These are phyloP conservation scores for Nannochloris sp. DNA, from an alignment of 139 green algal genomes.

Conservation along the genomic window DNA sequence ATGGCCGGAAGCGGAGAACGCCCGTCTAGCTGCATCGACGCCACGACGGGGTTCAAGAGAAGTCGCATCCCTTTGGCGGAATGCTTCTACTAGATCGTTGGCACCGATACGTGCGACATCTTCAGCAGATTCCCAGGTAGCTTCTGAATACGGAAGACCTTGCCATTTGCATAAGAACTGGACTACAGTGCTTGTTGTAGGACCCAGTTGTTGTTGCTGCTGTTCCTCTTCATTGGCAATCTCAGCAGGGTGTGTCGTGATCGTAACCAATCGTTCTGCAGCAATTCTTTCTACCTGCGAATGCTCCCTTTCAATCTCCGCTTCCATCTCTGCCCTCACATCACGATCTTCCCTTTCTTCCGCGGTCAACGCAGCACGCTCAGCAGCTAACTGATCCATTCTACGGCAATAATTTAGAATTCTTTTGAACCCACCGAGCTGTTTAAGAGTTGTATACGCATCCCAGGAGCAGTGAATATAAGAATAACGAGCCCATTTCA, in stretches of 20 bases:
- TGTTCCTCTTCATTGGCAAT: constrained; percentile 12
- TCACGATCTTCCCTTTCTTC: constrained; percentile 85
- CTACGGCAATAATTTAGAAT: constrained; percentile 87
- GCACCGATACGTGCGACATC: constrained; percentile 33
- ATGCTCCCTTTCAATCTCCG: constrained; percentile 76
- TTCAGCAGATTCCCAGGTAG: constrained; percentile 72
- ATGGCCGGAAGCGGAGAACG: constrained; percentile 33
- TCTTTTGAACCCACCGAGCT: constrained; percentile 75
- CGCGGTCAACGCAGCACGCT: constrained; percentile 27
- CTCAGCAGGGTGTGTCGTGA: constrained; percentile 1
- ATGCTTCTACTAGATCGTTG: constrained; percentile 47
- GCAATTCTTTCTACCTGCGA: constrained; percentile 55
- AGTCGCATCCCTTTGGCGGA: constrained; percentile 39
- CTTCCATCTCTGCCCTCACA: constrained; percentile 78
- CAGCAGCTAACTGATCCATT: constrained; percentile 48
- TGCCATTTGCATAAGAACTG: constrained; percentile 87
- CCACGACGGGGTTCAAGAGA: constrained; percentile 32
- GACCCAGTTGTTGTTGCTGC: neutral
- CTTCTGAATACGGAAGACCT: constrained; percentile 84
- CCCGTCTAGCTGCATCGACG: constrained; percentile 51
- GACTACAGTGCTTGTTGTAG: no score
- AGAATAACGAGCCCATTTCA: constrained; percentile 84
- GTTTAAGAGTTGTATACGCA: constrained; percentile 36
- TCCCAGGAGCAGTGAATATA: constrained; percentile 90
- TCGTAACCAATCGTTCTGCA: constrained; percentile 21